Conservation (phyloP, 495 filamentous ascomycete species). For the Xylaria nigripes region DNA sequence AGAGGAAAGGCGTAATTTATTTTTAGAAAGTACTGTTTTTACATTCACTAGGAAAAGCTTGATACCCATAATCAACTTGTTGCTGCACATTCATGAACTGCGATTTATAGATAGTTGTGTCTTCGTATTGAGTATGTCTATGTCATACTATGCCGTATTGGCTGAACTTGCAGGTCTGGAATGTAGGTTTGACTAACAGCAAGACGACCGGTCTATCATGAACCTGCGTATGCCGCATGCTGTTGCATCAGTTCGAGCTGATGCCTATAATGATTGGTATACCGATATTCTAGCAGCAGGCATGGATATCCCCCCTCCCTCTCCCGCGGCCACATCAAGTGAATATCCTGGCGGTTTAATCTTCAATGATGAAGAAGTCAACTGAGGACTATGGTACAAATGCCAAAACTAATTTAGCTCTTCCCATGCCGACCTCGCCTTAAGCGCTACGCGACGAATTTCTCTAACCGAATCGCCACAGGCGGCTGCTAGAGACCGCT, state of each 20-base stretch:
- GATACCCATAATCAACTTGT: slow-evolving; percentile 1
- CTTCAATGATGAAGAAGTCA: too few species aligned
- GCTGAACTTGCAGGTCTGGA: not conserved
- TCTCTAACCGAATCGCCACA: slow-evolving; percentile 39
- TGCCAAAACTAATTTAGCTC: slow-evolving; percentile 8
- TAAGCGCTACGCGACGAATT: slow-evolving; percentile 32
- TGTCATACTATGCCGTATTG: too few species aligned
- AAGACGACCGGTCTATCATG: not conserved
- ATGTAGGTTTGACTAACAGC: not conserved
- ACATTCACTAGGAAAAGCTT: slow-evolving; percentile 2
- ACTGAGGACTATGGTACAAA: too few species aligned
- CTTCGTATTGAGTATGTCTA: not conserved
- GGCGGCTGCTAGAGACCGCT: slow-evolving; percentile 33
- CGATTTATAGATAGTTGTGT: not conserved
- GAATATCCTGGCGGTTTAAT: not conserved
- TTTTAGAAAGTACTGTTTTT: slow-evolving; percentile 5
- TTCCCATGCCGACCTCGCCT: slow-evolving; percentile 37
- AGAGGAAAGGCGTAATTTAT: slow-evolving; percentile 36
- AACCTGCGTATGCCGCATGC: not conserved
- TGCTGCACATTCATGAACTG: not conserved
- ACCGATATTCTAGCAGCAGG: not conserved
- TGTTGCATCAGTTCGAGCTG: not conserved
- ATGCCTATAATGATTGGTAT: not conserved
- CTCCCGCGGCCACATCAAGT: not conserved
- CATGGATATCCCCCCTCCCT: not conserved